Conservation (phyloP, 148 eudicot genomes). For the Amaranthus palmeri region DNA sequence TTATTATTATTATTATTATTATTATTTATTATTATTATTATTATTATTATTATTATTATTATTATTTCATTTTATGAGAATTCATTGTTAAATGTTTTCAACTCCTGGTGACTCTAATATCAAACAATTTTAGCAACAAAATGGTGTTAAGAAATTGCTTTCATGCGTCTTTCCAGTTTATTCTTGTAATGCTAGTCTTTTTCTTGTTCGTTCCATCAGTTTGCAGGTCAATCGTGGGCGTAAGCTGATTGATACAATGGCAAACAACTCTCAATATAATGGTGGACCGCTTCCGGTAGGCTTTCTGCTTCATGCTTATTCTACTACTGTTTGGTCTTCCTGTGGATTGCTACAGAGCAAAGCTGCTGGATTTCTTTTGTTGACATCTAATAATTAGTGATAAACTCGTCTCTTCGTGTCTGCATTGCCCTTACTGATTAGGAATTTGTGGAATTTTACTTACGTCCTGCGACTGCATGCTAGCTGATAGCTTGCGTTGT, state of each 20-base stretch:
- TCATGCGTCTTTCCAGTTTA: not conserved
- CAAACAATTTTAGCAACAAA: not conserved
- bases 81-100: not conserved
- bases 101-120: not conserved
- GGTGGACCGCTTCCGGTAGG: conserved; percentile 37
- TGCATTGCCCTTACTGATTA: not conserved
- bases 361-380: conserved; percentile 1
- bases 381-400: not conserved
- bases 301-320: conserved; percentile 17
- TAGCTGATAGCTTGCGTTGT: not conserved
- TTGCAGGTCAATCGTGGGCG: conserved; percentile 19
- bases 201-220: conserved; percentile 6
- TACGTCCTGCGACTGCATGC: not conserved
- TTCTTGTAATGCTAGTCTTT: not conserved
- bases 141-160: not conserved
- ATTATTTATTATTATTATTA: too few relatives aligned
- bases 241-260: conserved; percentile 24
- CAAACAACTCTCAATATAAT: conserved; percentile 36
- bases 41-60: too few relatives aligned
- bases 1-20: too few relatives aligned
- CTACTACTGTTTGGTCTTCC: conserved; percentile 10
- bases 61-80: too few relatives aligned
- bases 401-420: not conserved
- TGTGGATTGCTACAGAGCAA: conserved; percentile 1
- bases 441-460: conserved; percentile 3